Base-by-base conservation (phyloP, 768 basidiomycete genomes). In the Filobasidium wieringae region DNA sequence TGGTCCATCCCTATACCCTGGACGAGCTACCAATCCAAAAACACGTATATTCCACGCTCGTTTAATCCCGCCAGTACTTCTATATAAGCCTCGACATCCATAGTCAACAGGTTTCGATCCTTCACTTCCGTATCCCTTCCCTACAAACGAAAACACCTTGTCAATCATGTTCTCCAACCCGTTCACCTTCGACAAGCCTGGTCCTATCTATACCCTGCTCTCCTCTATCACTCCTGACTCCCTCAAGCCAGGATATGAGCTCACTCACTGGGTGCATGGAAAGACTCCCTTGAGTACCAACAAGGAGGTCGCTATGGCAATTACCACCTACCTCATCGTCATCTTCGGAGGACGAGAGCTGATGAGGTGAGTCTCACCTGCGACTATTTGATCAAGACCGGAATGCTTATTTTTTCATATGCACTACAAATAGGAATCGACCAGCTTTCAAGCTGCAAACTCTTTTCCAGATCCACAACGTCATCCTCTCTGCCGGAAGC, bases 391-490 rank as follows among this genome's bases (percentile, higher is more conserved):
- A 12, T 27, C 14, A 31, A 31, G 51, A 2, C 17, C 17, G 12
- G 29, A 5, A 14, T 27, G 5, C 6, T 32, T 27, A 9, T 3
- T 34, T 33, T n/a, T 32, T 31, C 51, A 17, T 36, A 22, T 34
- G 24, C 7, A 14, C 24, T 7, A 19, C 24, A 1, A 19, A 31
- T n/a, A 57, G 56, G 34, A 58, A 53, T 43, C 68, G 72, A 66
- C 66, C 69, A 58, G 34, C 70, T 59, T 69, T 75, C 76, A 75
- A 76, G 76, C 83, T 95, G 68, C 88, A 84, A 61, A 74, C 79
- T 58, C 79, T 89, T 57, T 96, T 96, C 77, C 88, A 89, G 70
- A 61, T 76, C 37, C 95, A 99, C 78, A 99, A 99, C 74, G 77
- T 89, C 61, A 76, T 95, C 73, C 81, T 99, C 62, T 87, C 87